Evolutionary conservation across 371 early-diverging fungal species (phyloP).

Genomic region (Circinella umbellata): DNA sequence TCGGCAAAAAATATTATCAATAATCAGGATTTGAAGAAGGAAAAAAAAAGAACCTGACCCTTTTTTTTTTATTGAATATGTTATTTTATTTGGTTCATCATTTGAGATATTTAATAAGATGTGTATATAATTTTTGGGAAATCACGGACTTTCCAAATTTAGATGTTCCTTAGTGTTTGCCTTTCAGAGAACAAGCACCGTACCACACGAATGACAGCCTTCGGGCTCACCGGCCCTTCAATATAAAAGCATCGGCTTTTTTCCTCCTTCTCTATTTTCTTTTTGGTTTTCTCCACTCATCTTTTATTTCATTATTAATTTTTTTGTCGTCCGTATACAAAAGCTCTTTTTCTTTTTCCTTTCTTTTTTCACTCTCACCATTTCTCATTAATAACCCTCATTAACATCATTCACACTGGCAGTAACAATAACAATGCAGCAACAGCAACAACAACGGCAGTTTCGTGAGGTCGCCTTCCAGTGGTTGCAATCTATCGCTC

Average conservation of each 20-base stretch:
- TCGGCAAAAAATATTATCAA: too few relatives aligned
- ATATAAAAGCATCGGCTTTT: neutral
- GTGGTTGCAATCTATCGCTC: constrained; percentile 12
- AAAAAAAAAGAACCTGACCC: too few relatives aligned
- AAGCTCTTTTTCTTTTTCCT: neutral
- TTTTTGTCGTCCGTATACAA: neutral
- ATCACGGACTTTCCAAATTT: neutral
- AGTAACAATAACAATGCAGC: neutral
- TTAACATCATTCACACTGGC: neutral
- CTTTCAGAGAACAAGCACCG: neutral
- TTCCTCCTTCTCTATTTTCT: neutral
- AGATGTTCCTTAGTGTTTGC: constrained; percentile 9
- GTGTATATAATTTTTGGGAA: neutral
- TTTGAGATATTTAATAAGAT: neutral
- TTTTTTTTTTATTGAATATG: neutral
- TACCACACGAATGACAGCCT: constrained; percentile 10
- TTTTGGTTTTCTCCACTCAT: neutral
- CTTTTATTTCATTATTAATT: neutral
- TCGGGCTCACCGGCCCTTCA: neutral
- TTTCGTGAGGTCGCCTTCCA: constrained; percentile 8
- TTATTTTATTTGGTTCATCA: neutral
- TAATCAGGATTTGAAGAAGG: too few relatives aligned
- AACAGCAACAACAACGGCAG: constrained; percentile 7
- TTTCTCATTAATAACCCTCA: neutral
- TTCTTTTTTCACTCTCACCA: neutral